Percentiles rank a stretch among this genome's conserved stretches.
These are phyloP conservation scores for Lentinula detonsa DNA, from an alignment of 768 basidiomycete genomes.

Conservation along the genomic window DNA sequence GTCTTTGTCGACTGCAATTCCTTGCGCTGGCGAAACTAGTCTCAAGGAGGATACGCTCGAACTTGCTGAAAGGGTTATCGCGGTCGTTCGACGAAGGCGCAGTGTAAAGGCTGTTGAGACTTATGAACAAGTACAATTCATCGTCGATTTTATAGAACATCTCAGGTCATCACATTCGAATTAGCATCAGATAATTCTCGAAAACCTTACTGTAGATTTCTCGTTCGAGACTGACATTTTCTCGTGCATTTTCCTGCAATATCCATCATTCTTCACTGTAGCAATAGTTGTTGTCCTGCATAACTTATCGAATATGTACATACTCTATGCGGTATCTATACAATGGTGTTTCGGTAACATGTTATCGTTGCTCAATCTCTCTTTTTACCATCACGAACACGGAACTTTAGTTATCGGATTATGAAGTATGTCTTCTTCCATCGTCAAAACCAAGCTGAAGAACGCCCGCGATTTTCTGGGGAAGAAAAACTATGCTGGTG, in stretches of 20 bases:
- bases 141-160: slow-evolving; percentile 71
- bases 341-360: too few species aligned
- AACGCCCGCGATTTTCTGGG: slow-evolving; percentile 66
- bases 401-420: neutral
- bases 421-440: slow-evolving; percentile 26
- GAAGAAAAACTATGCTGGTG: slow-evolving; percentile 69
- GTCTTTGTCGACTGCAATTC: neutral
- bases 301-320: neutral
- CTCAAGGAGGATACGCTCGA: slow-evolving; percentile 46
- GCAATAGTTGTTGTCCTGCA: neutral
- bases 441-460: slow-evolving; percentile 74
- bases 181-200: neutral
- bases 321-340: too few species aligned
- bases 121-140: slow-evolving; percentile 84
- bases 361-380: neutral
- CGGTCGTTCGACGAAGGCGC: slow-evolving; percentile 65
- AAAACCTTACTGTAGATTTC: neutral
- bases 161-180: slow-evolving; percentile 22
- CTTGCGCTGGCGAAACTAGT: neutral
- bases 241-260: neutral
- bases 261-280: neutral
- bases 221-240: neutral
- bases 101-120: slow-evolving; percentile 93
- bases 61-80: slow-evolving; percentile 69
- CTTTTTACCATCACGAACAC: neutral